Evolutionary conservation across 306 rosid species (phyloP).

Genomic region (Macrotyloma uniflorum): DNA sequence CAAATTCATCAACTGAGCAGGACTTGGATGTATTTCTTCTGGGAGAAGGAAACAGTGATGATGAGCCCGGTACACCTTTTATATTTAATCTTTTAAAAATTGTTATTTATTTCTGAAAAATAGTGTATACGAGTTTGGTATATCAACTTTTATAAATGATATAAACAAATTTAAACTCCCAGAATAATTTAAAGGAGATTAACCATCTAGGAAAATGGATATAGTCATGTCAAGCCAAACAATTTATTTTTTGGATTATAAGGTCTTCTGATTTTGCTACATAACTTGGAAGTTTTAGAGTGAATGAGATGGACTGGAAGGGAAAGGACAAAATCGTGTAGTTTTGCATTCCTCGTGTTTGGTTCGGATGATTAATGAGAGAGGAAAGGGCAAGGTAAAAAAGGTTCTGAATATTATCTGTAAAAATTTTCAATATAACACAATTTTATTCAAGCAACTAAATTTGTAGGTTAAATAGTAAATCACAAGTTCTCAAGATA

Average conservation of each 20-base stretch:
- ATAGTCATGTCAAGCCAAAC: background rate
- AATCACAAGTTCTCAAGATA: background rate
- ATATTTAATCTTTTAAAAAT: constrained; percentile 19
- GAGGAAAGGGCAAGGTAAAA: constrained; percentile 6
- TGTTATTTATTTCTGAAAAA: constrained; percentile 21
- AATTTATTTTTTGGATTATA: constrained; percentile 26
- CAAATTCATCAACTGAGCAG: constrained; percentile 53
- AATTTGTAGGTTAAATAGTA: constrained; percentile 8
- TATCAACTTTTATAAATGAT: constrained; percentile 6
- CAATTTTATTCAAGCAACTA: background rate
- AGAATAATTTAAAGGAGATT: constrained; percentile 8
- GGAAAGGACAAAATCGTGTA: background rate
- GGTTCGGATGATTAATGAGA: constrained; percentile 17
- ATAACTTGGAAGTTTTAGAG: background rate
- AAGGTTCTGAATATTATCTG: background rate
- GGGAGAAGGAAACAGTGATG: constrained; percentile 63
- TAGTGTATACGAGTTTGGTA: constrained; percentile 1
- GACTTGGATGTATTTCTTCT: constrained; percentile 74
- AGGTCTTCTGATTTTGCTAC: background rate
- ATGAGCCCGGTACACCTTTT: constrained; percentile 53
- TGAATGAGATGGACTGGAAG: constrained; percentile 2
- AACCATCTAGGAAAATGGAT: background rate
- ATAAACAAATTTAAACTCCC: background rate
- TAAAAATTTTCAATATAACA: background rate
- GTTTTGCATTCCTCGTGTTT: constrained; percentile 16